These are phyloP conservation scores for Citrus unshiu DNA, from an alignment of 345 rosid genomes.

Conservation along the genomic window DNA sequence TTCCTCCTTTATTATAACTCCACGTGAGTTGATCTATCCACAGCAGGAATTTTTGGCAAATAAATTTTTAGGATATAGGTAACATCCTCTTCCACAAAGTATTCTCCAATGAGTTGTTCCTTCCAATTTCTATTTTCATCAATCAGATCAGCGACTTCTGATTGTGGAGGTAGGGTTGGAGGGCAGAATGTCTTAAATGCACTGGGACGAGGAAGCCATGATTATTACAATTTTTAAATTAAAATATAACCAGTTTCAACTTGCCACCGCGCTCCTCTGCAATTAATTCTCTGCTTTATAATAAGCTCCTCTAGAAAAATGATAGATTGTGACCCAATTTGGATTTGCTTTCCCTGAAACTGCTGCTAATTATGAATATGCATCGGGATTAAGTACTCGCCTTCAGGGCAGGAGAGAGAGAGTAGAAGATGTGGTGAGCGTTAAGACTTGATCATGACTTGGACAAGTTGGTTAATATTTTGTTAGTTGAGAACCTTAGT, in stretches of 20 bases:
- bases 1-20: neutral
- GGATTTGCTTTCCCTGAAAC: neutral
- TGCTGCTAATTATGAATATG: neutral
- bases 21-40: neutral
- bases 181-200: neutral
- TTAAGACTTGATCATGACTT: too few relatives aligned
- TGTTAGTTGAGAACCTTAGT: too few relatives aligned
- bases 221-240: neutral
- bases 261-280: neutral
- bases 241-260: neutral
- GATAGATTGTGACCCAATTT: neutral
- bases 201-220: neutral
- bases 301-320: neutral
- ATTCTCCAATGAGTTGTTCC: neutral
- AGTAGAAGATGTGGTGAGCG: too few relatives aligned
- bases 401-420: too few relatives aligned
- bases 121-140: neutral
- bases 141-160: neutral
- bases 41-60: neutral
- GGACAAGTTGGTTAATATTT: too few relatives aligned
- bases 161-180: neutral
- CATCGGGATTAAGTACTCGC: too few relatives aligned
- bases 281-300: neutral
- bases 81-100: neutral
- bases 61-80: neutral